phyloP scores from a whole-genome alignment of 2,329 filamentous ascomycete species.

The Alternaria sp. region DNA sequence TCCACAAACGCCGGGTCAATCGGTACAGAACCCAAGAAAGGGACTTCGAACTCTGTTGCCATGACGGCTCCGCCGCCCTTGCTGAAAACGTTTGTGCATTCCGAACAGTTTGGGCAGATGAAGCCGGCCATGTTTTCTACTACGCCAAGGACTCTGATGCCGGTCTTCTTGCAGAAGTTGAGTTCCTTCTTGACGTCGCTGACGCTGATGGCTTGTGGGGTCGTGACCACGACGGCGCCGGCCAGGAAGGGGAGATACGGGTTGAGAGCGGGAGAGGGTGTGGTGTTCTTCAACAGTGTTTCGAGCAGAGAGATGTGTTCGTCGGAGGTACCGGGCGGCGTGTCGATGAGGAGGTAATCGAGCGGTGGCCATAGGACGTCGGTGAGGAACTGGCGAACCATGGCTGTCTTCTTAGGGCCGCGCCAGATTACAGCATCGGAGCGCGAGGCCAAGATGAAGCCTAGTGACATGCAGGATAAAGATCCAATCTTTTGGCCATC shows the following conservation, averaged over 20 bases:
- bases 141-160: slow-evolving; percentile 82
- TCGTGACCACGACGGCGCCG: slow-evolving; percentile 94
- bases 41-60: slow-evolving; percentile 84
- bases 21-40: slow-evolving; percentile 85
- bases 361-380: slow-evolving; percentile 87
- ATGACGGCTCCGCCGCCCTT: slow-evolving; percentile 90
- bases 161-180: slow-evolving; percentile 89
- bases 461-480: slow-evolving; percentile 88
- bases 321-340: slow-evolving; percentile 93
- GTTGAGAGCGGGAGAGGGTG: slow-evolving; percentile 21
- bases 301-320: slow-evolving; percentile 97
- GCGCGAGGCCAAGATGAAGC: slow-evolving; percentile 83
- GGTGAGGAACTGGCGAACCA: slow-evolving; percentile 95
- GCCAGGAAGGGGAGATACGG: slow-evolving; percentile 59
- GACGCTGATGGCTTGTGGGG: slow-evolving; percentile 91
- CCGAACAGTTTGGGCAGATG: slow-evolving; percentile 77
- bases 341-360: slow-evolving; percentile 96
- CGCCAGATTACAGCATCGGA: slow-evolving; percentile 97
- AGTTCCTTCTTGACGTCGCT: slow-evolving; percentile 94
- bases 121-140: slow-evolving; percentile 97
- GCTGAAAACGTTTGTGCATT: slow-evolving; percentile 93
- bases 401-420: slow-evolving; percentile 97
- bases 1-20: slow-evolving; percentile 93
- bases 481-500: slow-evolving; percentile 62
- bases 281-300: slow-evolving; percentile 66